phyloP scores from a whole-genome alignment of 352 stramenopile species.

The Saprolegnia parasitica region DNA sequence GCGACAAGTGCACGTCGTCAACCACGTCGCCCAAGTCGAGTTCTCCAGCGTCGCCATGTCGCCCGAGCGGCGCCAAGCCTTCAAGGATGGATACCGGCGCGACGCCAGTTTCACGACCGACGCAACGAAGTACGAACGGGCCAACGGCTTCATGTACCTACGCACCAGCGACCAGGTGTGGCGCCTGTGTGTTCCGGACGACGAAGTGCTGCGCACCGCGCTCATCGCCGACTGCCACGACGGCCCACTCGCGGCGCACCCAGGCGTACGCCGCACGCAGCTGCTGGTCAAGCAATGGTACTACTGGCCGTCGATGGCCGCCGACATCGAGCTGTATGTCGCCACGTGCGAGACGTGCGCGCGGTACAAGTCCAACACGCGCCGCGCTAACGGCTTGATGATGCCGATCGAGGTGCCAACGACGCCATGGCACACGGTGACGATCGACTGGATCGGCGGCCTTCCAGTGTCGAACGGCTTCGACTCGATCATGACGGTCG shows the following conservation, averaged over 20 bases:
- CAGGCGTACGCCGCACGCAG: constrained; percentile 17
- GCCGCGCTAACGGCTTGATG: constrained; percentile 31
- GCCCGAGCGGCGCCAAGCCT: not conserved
- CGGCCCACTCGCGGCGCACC: not conserved
- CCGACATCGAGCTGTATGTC: constrained; percentile 29
- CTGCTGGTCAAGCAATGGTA: constrained; percentile 10
- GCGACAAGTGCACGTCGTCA: not conserved
- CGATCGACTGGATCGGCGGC: constrained; percentile 35
- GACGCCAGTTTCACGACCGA: not conserved
- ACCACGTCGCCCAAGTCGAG: not conserved
- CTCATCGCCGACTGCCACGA: constrained; percentile 16
- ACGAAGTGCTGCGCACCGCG: not conserved
- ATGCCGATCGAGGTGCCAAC: constrained; percentile 30
- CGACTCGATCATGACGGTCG: constrained; percentile 30
- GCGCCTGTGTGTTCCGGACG: constrained; percentile 1
- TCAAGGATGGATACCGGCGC: not conserved
- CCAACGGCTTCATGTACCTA: not conserved
- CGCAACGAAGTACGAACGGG: not conserved
- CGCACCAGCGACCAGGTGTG: constrained; percentile 20
- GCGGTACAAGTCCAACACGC: constrained; percentile 32
- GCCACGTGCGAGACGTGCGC: constrained; percentile 34
- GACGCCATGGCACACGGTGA: constrained; percentile 33
- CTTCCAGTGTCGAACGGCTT: constrained; percentile 30
- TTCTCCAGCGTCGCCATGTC: constrained; percentile 3
- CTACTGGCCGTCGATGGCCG: constrained; percentile 24